A percentile compares a stretch with the other conserved stretches of the same genome.
phyloP scores from a whole-genome alignment of 371 early-diverging fungal species.

The Mortierella polycephala region DNA sequence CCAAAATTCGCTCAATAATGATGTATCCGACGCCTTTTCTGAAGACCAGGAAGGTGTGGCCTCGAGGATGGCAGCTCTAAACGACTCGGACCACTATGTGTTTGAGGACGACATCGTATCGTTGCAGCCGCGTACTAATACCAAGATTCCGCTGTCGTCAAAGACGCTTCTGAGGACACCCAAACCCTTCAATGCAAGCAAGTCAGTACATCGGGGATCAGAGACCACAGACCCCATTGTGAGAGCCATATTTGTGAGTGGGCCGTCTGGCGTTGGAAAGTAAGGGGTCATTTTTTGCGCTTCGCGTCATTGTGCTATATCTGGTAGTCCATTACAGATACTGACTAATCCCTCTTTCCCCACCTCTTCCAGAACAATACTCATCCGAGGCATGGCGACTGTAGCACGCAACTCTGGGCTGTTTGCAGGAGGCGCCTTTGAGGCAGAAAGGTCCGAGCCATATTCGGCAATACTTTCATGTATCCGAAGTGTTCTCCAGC shows the following conservation, averaged over 20 bases:
- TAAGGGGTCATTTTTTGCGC: constrained; percentile 13
- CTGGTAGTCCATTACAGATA: background rate
- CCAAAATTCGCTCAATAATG: constrained; percentile 28
- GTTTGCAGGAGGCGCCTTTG: constrained; percentile 43
- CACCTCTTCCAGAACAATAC: constrained; percentile 15
- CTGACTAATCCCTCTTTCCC: background rate
- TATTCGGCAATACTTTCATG: constrained; percentile 47
- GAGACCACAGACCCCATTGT: constrained; percentile 34
- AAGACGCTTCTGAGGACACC: constrained; percentile 27
- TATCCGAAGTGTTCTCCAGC: constrained; percentile 46
- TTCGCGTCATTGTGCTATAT: background rate
- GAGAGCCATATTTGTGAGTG: constrained; percentile 47
- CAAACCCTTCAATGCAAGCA: constrained; percentile 41
- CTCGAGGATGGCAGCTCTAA: constrained; percentile 1
- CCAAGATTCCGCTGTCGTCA: constrained; percentile 40
- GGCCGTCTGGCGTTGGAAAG: constrained; percentile 53
- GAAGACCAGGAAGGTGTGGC: constrained; percentile 8
- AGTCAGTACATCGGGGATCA: constrained; percentile 18
- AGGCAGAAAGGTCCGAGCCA: constrained; percentile 25
- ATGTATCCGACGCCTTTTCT: constrained; percentile 1
- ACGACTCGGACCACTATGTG: constrained; percentile 30
- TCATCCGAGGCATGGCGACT: constrained; percentile 41
- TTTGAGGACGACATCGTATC: constrained; percentile 54
- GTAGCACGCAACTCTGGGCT: constrained; percentile 44
- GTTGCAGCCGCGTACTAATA: constrained; percentile 15